A percentile compares a stretch with the other conserved stretches of the same genome.
Conservation (phyloP, 2,329 filamentous ascomycete genomes). For the Fusarium musae region DNA sequence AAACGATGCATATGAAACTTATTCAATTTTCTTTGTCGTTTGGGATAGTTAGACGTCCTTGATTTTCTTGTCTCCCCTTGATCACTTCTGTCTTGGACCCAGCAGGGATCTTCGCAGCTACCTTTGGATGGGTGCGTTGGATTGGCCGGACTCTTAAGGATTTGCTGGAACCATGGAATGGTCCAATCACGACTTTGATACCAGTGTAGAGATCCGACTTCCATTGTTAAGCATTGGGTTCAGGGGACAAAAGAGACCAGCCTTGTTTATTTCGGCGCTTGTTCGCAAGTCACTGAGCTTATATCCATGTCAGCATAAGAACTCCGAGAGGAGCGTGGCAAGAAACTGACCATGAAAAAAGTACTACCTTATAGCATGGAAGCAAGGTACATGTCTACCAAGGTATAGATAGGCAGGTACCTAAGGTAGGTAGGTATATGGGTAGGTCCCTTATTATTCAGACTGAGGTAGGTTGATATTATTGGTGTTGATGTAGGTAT, state of each 20-base stretch:
- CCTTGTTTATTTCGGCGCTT: background rate
- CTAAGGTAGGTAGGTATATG: background rate
- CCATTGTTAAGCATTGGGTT: background rate
- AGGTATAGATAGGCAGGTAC: background rate
- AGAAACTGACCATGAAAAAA: background rate
- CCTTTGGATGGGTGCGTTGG: background rate
- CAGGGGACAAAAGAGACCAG: background rate
- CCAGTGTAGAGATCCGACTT: background rate
- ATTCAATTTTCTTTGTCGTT: background rate
- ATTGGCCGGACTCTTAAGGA: slow-evolving; percentile 1
- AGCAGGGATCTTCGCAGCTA: background rate
- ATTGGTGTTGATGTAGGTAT: background rate
- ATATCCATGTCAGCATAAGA: background rate
- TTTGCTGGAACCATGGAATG: background rate
- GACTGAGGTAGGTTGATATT: background rate
- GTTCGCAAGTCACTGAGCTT: background rate
- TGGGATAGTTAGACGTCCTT: background rate
- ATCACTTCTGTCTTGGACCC: slow-evolving; percentile 1
- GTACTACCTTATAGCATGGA: background rate
- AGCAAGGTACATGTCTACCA: background rate
- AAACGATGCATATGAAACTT: background rate
- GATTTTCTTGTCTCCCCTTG: background rate
- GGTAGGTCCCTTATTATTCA: background rate
- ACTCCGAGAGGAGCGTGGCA: background rate
- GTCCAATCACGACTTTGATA: background rate